Base-by-base conservation (phyloP, 352 stramenopile species). In the Phytophthora cryptogea region DNA sequence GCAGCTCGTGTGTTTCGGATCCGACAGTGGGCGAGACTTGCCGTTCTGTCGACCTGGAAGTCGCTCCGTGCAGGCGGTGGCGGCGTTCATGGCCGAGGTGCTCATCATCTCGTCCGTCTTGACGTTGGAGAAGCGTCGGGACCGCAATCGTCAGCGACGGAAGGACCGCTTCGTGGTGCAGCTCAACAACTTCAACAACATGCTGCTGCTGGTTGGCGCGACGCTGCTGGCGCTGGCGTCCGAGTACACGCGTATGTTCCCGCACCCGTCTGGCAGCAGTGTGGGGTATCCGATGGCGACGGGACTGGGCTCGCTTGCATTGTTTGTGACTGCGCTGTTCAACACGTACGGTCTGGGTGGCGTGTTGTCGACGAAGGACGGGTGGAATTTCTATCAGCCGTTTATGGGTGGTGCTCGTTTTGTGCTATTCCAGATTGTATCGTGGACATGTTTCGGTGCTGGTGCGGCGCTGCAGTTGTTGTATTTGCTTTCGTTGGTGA, bases 141-240 rank as follows among this genome's bases (percentile, higher is more conserved):
- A 78, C 32, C 72, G 64, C 33, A 72, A 74, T 42, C 57, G 48
- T 7, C 55, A 76, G 31, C 52, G 65, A 5, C 65, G 69, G 37
- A 71, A 74, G 16, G 77, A 78, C 37, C 82, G 77, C 9, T 74
- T 85, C 52, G 77, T 88, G 37, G 71, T 92, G 43, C 76, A 90
- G 46, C 62, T 90, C 36, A 89, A 95, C 73, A 92, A 93, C 72
- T 92, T 87, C 55, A 92, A 89, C 68, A 92, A 95, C 66, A 89
- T 92, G 78, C 56, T 93, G 54, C 63, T 91, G 40, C 63, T 92
- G 39, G 77, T 92, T 5, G 82, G 83, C 16, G 86, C 83, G 9
- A 64, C 86, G 23, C 23, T 90, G 26, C 54, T 95, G 7, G 83
- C 83, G 1, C 28, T 83, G 33, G 70, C 68, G 17, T 89, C 82